These are phyloP conservation scores for Penicillium thymicola DNA, from an alignment of 2,329 filamentous ascomycete species.

Conservation along the genomic window DNA sequence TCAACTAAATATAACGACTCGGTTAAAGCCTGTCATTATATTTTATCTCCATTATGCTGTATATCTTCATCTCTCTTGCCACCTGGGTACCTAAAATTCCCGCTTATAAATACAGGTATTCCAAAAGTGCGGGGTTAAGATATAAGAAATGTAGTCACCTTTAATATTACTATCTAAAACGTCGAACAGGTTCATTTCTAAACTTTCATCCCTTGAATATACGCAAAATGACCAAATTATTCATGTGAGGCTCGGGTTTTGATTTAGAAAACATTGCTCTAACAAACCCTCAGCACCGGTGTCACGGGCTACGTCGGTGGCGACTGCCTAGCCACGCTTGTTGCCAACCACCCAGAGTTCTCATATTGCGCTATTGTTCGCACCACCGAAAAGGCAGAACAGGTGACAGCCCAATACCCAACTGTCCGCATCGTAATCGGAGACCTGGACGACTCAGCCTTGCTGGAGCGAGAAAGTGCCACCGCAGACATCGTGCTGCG, in stretches of 20 bases:
- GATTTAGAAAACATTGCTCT: neutral
- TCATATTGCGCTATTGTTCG: slow-evolving; percentile 40
- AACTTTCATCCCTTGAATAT: neutral
- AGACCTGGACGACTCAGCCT: slow-evolving; percentile 43
- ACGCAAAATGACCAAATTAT: slow-evolving; percentile 17
- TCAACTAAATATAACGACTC: neutral
- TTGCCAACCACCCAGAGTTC: slow-evolving; percentile 41
- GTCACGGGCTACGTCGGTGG: slow-evolving; percentile 52
- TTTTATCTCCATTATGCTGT: neutral
- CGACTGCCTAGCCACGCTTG: slow-evolving; percentile 44
- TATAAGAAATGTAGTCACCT: neutral
- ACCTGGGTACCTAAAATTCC: too few relatives aligned
- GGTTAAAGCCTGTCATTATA: neutral
- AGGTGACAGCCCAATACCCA: slow-evolving; percentile 42
- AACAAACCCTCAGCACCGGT: slow-evolving; percentile 38
- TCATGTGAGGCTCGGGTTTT: slow-evolving; percentile 8
- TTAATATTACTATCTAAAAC: neutral
- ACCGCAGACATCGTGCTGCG: slow-evolving; percentile 52
- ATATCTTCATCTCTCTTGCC: neutral
- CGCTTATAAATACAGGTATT: neutral
- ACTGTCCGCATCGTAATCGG: slow-evolving; percentile 53
- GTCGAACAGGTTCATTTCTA: neutral
- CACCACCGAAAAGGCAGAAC: slow-evolving; percentile 35
- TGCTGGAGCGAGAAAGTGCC: slow-evolving; percentile 46
- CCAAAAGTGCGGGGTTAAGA: neutral